Evolutionary conservation across 176 grass and related monocot species (phyloP).

Genomic region (Bothriochloa decipiens): DNA sequence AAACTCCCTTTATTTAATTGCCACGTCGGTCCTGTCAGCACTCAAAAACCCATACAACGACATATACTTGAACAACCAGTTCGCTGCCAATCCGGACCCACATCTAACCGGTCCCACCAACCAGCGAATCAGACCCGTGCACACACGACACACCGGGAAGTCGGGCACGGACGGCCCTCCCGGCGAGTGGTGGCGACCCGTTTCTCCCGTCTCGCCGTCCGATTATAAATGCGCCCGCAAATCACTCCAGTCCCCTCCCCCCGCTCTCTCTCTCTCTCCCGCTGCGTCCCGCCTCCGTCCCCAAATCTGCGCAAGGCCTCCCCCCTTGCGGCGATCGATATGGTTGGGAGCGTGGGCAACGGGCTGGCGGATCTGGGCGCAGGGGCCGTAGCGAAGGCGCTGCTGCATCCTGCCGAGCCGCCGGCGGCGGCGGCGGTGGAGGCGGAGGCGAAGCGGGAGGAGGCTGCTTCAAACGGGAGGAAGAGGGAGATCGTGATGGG

Average conservation of each 20-base stretch:
- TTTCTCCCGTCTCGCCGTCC: not conserved
- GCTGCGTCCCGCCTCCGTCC: not conserved
- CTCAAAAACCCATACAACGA: not conserved
- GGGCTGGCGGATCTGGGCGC: conserved; percentile 50
- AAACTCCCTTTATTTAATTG: too few relatives aligned
- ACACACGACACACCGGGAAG: not conserved
- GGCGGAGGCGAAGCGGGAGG: not conserved
- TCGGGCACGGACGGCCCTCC: not conserved
- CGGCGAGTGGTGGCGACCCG: not conserved
- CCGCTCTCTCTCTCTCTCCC: not conserved
- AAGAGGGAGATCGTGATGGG: conserved; percentile 69
- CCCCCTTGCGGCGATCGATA: conserved; percentile 17
- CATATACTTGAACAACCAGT: rapidly evolving
- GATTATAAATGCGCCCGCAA: conserved; percentile 36
- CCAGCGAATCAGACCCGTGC: not conserved
- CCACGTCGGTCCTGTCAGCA: not conserved
- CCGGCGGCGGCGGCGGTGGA: not conserved
- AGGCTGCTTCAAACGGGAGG: not conserved
- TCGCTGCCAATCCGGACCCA: rapidly evolving
- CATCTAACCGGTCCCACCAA: rapidly evolving
- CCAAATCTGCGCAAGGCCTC: conserved; percentile 39
- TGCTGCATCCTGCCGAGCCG: not conserved
- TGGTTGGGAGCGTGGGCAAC: conserved; percentile 83
- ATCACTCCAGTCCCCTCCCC: conserved; percentile 22
- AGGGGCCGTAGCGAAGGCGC: conserved; percentile 2